phyloP scores from a whole-genome alignment of 495 filamentous ascomycete species.

The Cercophora samala region DNA sequence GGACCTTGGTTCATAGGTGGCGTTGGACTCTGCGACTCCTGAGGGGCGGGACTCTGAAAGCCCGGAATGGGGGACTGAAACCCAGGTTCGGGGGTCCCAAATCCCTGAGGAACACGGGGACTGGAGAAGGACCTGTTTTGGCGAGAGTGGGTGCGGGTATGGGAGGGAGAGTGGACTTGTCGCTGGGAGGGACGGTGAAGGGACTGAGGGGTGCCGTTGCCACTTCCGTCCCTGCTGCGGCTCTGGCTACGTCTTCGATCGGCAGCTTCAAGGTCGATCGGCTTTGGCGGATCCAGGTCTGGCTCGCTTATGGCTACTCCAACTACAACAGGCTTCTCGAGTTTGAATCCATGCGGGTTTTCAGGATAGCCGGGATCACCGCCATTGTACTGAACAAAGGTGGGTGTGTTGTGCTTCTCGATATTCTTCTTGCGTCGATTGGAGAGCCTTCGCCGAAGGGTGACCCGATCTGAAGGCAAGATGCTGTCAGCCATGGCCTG shows the following conservation, averaged over 20 bases:
- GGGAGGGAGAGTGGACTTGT: neutral
- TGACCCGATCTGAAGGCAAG: neutral
- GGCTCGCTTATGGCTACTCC: neutral
- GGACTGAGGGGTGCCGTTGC: neutral
- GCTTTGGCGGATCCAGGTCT: neutral
- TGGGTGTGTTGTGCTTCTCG: conserved; percentile 2
- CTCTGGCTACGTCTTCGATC: neutral
- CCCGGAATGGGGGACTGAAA: neutral
- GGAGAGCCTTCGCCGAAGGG: neutral
- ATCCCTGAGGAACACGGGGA: neutral
- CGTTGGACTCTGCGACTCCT: neutral
- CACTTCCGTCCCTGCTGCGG: neutral
- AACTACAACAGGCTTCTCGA: neutral
- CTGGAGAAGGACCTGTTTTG: conserved; percentile 2
- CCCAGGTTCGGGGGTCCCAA: neutral
- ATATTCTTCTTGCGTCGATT: conserved; percentile 2
- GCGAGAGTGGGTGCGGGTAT: neutral
- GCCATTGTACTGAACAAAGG: neutral
- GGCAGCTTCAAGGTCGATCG: neutral
- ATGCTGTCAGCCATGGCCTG: neutral
- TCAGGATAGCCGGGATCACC: neutral
- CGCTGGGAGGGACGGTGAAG: neutral
- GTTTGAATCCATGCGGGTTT: neutral
- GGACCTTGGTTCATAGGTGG: neutral
- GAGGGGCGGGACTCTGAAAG: neutral